Conservation (phyloP, 2,329 filamentous ascomycete genomes). For the Monilinia vaccinii-corymbosi region DNA sequence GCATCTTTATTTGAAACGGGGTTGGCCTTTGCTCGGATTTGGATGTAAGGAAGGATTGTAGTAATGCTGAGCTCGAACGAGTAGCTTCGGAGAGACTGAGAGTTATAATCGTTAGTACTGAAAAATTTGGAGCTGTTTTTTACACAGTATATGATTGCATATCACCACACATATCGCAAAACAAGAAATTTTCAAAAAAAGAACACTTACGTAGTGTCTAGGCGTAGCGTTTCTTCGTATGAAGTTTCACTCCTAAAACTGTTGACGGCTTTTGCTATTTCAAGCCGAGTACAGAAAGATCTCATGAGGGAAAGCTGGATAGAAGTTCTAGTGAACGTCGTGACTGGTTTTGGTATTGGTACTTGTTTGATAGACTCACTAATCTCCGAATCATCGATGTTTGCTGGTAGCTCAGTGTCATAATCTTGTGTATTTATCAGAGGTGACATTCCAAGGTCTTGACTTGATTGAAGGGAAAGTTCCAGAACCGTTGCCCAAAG, state of each 20-base stretch:
- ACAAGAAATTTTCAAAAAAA: conserved; percentile 20
- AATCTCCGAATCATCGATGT: conserved; percentile 45
- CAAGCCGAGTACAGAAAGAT: conserved; percentile 37
- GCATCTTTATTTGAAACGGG: conserved; percentile 33
- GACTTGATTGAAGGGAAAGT: conserved; percentile 40
- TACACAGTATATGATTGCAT: not conserved
- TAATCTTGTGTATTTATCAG: conserved; percentile 39
- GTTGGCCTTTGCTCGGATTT: not conserved
- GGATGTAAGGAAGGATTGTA: conserved; percentile 1
- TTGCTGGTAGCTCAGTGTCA: conserved; percentile 40
- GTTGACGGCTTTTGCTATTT: conserved; percentile 39
- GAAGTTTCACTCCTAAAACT: conserved; percentile 35
- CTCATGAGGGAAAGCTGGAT: conserved; percentile 38
- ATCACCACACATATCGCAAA: not conserved
- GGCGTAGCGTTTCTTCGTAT: conserved; percentile 39
- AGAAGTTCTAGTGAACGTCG: conserved; percentile 39
- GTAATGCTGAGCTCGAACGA: not conserved
- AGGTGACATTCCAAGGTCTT: conserved; percentile 42
- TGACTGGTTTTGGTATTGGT: conserved; percentile 18
- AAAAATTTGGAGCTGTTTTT: not conserved
- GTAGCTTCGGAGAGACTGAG: not conserved
- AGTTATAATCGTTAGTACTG: not conserved
- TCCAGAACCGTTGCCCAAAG: conserved; percentile 49
- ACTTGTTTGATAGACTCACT: conserved; percentile 28
- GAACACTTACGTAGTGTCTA: conserved; percentile 32